Conservation (phyloP, 129 eudicot species). For the Solidago caesia region DNA sequence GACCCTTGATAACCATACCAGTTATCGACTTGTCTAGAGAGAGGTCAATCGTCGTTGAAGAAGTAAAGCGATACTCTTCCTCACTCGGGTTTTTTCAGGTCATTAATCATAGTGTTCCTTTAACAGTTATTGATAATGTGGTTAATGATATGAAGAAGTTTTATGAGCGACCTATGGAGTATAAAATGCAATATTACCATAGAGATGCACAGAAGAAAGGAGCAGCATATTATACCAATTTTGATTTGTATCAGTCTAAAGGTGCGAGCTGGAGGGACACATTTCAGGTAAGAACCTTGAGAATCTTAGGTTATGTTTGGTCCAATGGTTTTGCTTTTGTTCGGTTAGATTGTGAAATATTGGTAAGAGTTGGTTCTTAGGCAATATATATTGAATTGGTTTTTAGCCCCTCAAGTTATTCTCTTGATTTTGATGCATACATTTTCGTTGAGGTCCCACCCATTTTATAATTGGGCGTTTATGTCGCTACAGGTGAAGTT, state of each 20-base stretch:
- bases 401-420: no score
- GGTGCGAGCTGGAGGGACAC: constrained; percentile 65
- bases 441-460: no score
- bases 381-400: no score
- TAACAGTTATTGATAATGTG: constrained; percentile 8
- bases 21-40: constrained; percentile 49
- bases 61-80: constrained; percentile 34
- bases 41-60: constrained; percentile 31
- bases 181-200: constrained; percentile 36
- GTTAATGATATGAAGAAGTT: constrained; percentile 35
- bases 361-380: no score
- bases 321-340: no score
- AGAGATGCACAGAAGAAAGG: constrained; percentile 33
- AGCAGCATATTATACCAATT: constrained; percentile 42
- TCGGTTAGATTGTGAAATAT: no score
- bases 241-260: constrained; percentile 47
- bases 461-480: not conserved
- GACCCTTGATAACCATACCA: constrained; percentile 25
- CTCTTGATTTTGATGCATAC: no score
- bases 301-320: no score
- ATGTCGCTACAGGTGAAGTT: constrained; percentile 21
- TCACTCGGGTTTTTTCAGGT: constrained; percentile 59
- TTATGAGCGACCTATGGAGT: constrained; percentile 37
- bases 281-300: constrained; percentile 25
- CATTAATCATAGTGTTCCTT: constrained; percentile 38